Percentiles rank a stretch among this genome's conserved stretches.
These are phyloP conservation scores for Cladosporium sp. DNA, from an alignment of 2,329 filamentous ascomycete genomes.

Conservation along the genomic window DNA sequence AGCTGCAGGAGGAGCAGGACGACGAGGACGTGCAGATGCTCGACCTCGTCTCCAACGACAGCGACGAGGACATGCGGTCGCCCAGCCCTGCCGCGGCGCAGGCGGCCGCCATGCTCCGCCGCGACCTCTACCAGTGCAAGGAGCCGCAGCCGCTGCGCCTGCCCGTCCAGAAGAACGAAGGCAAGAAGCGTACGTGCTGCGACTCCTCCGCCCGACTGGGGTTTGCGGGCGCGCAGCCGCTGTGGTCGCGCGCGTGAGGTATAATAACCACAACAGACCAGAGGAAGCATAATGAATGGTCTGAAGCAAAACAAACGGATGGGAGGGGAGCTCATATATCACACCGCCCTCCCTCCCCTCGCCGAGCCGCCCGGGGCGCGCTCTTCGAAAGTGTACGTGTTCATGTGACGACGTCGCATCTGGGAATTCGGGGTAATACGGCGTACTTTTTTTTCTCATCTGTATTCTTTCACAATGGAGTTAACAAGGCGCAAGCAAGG, in stretches of 20 bases:
- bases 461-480: no score
- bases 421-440: background rate
- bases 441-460: background rate
- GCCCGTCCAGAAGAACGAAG: constrained; percentile 27
- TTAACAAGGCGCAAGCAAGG: no score
- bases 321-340: background rate
- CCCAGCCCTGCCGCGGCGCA: constrained; percentile 23
- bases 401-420: constrained; percentile 8
- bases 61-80: constrained; percentile 17
- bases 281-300: background rate
- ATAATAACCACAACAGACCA: background rate
- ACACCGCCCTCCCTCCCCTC: no score
- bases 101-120: constrained; percentile 22
- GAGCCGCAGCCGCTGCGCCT: constrained; percentile 19
- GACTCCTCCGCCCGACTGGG: constrained; percentile 16
- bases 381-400: background rate
- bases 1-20: constrained; percentile 26
- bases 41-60: constrained; percentile 13
- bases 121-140: constrained; percentile 15
- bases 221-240: background rate
- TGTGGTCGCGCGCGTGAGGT: constrained; percentile 4
- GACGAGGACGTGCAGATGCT: constrained; percentile 23
- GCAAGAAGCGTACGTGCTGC: constrained; percentile 30
- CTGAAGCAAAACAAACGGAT: no score
- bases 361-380: no score